Evolutionary conservation across 805 yeast species (phyloP).

Genomic region (Helenozyma baotianmanensis): DNA sequence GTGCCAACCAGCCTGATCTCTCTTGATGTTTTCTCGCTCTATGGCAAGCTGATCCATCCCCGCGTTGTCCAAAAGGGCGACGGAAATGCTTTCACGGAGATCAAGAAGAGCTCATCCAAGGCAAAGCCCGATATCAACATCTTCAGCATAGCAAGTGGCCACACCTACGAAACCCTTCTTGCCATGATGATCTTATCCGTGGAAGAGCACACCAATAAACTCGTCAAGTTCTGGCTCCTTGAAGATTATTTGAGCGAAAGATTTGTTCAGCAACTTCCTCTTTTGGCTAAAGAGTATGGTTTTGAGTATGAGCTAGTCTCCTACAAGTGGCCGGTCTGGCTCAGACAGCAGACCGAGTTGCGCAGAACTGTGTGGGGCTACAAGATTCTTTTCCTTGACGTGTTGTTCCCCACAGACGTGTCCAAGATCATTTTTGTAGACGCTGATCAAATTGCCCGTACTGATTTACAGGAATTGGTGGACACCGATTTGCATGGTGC

Average conservation of each 20-base stretch:
- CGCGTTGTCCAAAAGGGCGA: conserved; percentile 35
- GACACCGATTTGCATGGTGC: conserved; percentile 72
- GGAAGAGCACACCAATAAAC: conserved; percentile 51
- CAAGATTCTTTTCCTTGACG: conserved; percentile 82
- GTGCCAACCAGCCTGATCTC: conserved; percentile 15
- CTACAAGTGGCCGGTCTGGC: conserved; percentile 92
- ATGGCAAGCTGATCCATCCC: conserved; percentile 45
- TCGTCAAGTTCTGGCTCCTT: conserved; percentile 78
- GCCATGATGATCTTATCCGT: conserved; percentile 81
- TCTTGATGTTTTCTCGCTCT: conserved; percentile 38
- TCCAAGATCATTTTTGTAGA: conserved; percentile 80
- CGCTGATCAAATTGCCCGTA: conserved; percentile 76
- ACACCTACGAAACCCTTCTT: conserved; percentile 66
- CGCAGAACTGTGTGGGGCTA: conserved; percentile 85
- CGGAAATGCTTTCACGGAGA: conserved; percentile 6
- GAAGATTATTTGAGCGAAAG: conserved; percentile 76
- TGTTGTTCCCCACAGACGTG: conserved; percentile 74
- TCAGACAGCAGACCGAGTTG: conserved; percentile 70
- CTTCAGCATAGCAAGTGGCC: conserved; percentile 81
- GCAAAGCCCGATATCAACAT: conserved; percentile 55
- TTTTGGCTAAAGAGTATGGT: conserved; percentile 51
- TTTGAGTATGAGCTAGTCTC: conserved; percentile 75
- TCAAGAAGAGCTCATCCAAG: conserved; percentile 3
- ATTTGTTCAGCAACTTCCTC: conserved; percentile 57
- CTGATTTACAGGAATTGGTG: conserved; percentile 66